These are phyloP conservation scores for Lagerstroemia speciosa DNA, from an alignment of 345 rosid species.

Conservation along the genomic window DNA sequence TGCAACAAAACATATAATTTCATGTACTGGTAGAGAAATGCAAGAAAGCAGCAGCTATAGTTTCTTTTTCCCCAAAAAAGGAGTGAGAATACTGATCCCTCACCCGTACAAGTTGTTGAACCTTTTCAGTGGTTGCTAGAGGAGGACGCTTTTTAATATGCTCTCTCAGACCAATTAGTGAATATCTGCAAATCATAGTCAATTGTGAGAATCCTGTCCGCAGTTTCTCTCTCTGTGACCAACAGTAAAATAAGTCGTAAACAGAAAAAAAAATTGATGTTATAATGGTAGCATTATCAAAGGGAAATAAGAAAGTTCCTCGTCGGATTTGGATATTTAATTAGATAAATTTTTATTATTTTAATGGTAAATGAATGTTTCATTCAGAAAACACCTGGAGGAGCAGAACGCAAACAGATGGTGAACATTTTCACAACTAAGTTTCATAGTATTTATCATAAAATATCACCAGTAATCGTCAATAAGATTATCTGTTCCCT, in stretches of 20 bases:
- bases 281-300: neutral
- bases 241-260: neutral
- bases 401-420: too few relatives aligned
- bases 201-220: neutral
- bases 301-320: neutral
- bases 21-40: neutral
- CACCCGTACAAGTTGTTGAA: slow-evolving; percentile 90
- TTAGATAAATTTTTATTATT: neutral
- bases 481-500: neutral
- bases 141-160: slow-evolving; percentile 99
- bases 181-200: slow-evolving; percentile 41
- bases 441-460: too few relatives aligned
- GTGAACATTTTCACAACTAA: too few relatives aligned
- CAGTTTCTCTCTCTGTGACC: neutral
- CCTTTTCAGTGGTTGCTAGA: slow-evolving; percentile 86
- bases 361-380: too few relatives aligned
- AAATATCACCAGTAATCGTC: too few relatives aligned
- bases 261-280: neutral
- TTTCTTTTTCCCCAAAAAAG: neutral
- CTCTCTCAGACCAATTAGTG: slow-evolving; percentile 70
- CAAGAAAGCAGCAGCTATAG: neutral
- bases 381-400: too few relatives aligned
- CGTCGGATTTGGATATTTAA: neutral
- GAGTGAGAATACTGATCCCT: slow-evolving; percentile 13
- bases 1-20: neutral